Evolutionary conservation across 331 rosid species (phyloP), one percentile per base, ranked within the genome.

Genomic region (Quercus lobata): DNA sequence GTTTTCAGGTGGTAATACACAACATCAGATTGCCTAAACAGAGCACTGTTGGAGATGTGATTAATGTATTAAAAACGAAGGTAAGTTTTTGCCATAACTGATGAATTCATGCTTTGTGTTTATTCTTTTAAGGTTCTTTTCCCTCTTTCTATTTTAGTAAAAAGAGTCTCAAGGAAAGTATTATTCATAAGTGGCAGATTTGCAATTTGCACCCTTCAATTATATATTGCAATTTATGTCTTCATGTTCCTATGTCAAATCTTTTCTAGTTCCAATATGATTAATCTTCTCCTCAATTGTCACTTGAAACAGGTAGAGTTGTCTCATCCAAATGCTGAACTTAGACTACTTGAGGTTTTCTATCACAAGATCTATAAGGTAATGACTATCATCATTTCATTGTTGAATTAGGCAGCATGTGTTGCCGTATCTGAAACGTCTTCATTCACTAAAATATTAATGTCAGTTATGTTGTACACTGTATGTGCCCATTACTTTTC

Each of bases 31-130:
- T 95, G 83, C 94, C 96, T 1, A 95, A 89, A 74, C 96, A 89
- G 81, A 90, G 97, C 83, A 86, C 94, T 53, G 97, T 95, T 18
- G 95, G 89, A 49, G 96, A 95, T 84, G 99, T 95, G 69, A 83
- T 95, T 80, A 81, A 86, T 80, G 91, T 85, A 74, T 97, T 95
- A 29, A 91, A 89, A 84, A 78, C 92, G 16, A 93, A 95, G 97
- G 97, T 91, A 87, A 44, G 18, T 5, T 10, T 37, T 88, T 62
- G 16, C 25, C 68, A 60, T 78, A 30, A 57, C 27, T 19, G n/a
- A 32, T 19, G 27, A 34, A 65, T 21, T 65, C 24, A 3, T 35
- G 52, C 70, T 29, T 9, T 4, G 25, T 68, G 52, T 35, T 68
- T 35, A 14, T 68, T 34, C 24, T 35, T 34, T 18, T 41, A 41